These are phyloP conservation scores for Neofusicoccum kwambonambiense DNA, from an alignment of 2,329 filamentous ascomycete genomes.

Conservation along the genomic window DNA sequence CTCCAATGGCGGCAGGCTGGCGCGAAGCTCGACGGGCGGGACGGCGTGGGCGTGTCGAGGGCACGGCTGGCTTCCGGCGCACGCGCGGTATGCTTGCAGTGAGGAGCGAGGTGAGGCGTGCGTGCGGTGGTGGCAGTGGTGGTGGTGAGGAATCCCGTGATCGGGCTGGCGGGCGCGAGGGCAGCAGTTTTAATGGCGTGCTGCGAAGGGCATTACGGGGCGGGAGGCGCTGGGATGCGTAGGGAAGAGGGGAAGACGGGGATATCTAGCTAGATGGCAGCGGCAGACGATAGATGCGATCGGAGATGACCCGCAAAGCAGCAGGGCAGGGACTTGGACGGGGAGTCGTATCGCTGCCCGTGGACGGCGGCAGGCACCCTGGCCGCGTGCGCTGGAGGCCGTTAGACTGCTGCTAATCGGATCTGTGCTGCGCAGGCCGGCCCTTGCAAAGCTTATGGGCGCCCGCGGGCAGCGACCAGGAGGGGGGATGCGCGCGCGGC, in stretches of 20 bases:
- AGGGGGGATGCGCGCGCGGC: conserved; percentile 8
- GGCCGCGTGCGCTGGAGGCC: conserved; percentile 8
- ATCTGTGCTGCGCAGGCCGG: conserved; percentile 13
- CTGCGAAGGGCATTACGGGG: conserved; percentile 7
- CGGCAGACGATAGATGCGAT: conserved; percentile 30
- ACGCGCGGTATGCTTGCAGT: too few species aligned
- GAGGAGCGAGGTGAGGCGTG: background rate
- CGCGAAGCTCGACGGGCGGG: background rate
- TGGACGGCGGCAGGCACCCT: conserved; percentile 15
- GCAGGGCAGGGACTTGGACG: conserved; percentile 13
- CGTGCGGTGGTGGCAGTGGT: background rate
- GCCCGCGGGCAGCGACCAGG: conserved; percentile 9
- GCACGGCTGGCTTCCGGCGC: background rate
- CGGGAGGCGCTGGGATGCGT: conserved; percentile 10
- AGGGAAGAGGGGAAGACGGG: conserved; percentile 21
- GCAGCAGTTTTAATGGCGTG: conserved; percentile 16
- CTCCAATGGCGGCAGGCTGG: conserved; percentile 11
- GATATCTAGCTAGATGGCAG: conserved; percentile 24
- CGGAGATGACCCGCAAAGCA: conserved; percentile 34
- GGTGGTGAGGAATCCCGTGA: conserved; percentile 7
- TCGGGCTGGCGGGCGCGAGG: background rate
- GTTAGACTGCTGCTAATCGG: conserved; percentile 16
- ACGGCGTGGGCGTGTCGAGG: background rate
- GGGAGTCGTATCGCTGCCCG: conserved; percentile 12
- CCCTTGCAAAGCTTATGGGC: conserved; percentile 18